Conservation (phyloP, 2,329 filamentous ascomycete genomes). For the Ilyonectria mors-panacis region DNA sequence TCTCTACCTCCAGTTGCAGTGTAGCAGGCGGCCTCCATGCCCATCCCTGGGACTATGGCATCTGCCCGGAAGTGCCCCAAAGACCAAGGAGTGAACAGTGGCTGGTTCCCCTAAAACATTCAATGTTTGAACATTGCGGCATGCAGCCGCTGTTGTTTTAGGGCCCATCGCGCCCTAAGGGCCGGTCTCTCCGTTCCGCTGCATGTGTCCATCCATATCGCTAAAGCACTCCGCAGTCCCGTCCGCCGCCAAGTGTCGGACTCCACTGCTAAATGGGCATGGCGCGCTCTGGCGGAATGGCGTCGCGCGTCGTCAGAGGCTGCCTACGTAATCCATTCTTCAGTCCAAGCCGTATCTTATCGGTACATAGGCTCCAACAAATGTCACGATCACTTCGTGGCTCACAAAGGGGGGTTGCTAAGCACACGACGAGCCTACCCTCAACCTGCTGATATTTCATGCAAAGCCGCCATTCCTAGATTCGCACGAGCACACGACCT, state of each 20-base stretch:
- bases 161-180: not conserved
- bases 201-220: not conserved
- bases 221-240: not conserved
- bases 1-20: constrained; percentile 3
- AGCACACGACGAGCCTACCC: not conserved
- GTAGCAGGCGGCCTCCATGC: constrained; percentile 2
- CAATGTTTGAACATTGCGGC: not conserved
- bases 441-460: not conserved
- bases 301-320: not conserved
- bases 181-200: not conserved
- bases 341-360: constrained; percentile 15
- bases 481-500: not conserved
- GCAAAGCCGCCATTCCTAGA: not conserved
- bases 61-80: no score
- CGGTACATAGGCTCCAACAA: constrained; percentile 10
- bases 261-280: not conserved
- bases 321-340: constrained; percentile 18
- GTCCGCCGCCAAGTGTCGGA: not conserved
- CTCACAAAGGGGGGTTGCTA: constrained; percentile 18
- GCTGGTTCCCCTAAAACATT: not conserved
- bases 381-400: constrained; percentile 17
- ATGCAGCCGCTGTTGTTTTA: not conserved
- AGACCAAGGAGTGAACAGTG: no score
- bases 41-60: not conserved
- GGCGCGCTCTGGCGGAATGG: constrained; percentile 1